Percentiles rank a stretch among this genome's conserved stretches.
Conservation (phyloP, 306 rosid species). For the Cicer yamashitae region DNA sequence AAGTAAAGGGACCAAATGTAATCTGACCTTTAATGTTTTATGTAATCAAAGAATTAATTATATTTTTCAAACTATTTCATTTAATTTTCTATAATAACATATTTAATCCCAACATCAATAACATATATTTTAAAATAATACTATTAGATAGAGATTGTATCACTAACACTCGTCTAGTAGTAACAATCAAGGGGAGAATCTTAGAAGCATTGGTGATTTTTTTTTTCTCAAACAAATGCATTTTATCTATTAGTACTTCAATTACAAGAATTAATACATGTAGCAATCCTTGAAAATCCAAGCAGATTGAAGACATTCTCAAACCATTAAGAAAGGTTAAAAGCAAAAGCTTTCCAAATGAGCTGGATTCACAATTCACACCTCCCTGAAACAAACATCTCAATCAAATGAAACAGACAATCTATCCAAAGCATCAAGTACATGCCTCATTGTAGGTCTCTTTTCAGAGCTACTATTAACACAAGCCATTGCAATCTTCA, state of each 20-base stretch:
- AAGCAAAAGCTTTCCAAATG: slow-evolving; percentile 49
- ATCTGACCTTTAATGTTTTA: no score
- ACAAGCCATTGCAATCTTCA: slow-evolving; percentile 96
- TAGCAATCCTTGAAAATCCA: slow-evolving; percentile 40
- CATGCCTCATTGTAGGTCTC: slow-evolving; percentile 92
- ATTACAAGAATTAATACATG: slow-evolving; percentile 44
- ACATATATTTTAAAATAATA: no score
- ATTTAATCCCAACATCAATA: no score
- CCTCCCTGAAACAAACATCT: slow-evolving; percentile 38
- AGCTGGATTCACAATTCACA: slow-evolving; percentile 44
- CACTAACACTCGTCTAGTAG: no score
- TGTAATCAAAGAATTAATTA: no score
- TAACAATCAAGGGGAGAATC: background rate
- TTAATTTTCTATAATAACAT: no score
- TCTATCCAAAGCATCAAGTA: slow-evolving; percentile 79
- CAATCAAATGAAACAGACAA: slow-evolving; percentile 61
- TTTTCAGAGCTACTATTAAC: slow-evolving; percentile 79
- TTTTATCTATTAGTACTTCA: slow-evolving; percentile 38
- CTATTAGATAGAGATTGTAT: no score
- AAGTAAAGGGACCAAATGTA: no score
- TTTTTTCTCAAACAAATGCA: slow-evolving; percentile 40
- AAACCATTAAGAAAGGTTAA: slow-evolving; percentile 23
- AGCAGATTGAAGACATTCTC: slow-evolving; percentile 36
- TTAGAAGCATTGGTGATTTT: slow-evolving; percentile 40
- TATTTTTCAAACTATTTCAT: no score